Evolutionary conservation across 352 stramenopile species (phyloP).

Genomic region (Phytophthora capsici): DNA sequence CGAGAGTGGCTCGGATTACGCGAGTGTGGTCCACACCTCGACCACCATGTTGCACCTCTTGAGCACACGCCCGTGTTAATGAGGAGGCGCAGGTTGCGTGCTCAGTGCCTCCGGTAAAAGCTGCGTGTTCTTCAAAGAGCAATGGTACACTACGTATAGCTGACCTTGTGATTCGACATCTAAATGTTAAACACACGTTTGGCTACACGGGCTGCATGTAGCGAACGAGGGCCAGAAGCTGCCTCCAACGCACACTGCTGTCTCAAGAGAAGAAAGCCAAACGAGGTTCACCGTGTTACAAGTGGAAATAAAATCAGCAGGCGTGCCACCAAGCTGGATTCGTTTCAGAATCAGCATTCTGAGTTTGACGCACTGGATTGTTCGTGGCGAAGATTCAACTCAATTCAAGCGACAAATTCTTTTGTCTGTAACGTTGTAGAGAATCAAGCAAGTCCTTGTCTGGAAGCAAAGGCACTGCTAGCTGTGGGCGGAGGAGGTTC

Average conservation of each 20-base stretch:
- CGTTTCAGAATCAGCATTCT: constrained; percentile 8
- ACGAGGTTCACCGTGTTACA: neutral
- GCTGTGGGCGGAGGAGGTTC: neutral
- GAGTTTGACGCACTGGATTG: constrained; percentile 18
- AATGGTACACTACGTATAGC: too few species aligned
- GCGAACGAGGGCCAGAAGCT: constrained; percentile 1
- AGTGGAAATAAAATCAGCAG: constrained; percentile 17
- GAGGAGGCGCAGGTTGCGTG: constrained; percentile 6
- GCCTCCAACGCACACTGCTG: constrained; percentile 8
- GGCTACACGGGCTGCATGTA: neutral
- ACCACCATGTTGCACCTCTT: neutral
- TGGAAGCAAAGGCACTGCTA: neutral
- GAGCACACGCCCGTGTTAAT: neutral
- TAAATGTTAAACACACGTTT: neutral
- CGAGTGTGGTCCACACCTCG: constrained; percentile 12
- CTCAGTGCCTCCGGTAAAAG: constrained; percentile 17
- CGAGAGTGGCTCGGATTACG: constrained; percentile 7
- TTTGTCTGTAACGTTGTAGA: neutral
- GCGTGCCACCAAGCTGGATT: neutral
- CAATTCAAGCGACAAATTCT: neutral
- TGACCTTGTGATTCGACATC: neutral
- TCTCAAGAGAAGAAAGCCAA: neutral
- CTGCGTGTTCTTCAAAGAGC: neutral
- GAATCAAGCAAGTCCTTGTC: neutral
- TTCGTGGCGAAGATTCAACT: neutral